Evolutionary conservation across 192 early-diverging fungal genomes (phyloP), one percentile per base, ranked within the genome.

Genomic region (Rhizophagus prolifer): DNA sequence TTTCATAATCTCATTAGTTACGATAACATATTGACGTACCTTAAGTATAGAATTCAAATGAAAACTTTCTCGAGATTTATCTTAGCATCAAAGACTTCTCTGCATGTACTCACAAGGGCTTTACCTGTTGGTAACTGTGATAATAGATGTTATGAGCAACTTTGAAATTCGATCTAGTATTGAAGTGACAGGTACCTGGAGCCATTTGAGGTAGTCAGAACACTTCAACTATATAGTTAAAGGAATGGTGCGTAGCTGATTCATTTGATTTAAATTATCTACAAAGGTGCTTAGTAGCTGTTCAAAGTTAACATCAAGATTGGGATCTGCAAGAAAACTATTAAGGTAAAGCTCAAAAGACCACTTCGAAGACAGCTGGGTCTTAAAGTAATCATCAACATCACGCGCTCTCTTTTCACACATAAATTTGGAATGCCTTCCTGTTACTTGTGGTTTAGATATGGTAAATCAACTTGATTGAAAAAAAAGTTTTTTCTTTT

Each of bases 331-430:
- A 65, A 76, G 21, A 62, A 38, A 38, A 26, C 67, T 12, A 50
- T 76, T 67, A 46, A 76, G 9, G 31, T 76, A 76, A 25, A 26
- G 21, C 74, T 58, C 64, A 68, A 76, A 66, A 12, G 74, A 76
- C 74, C 63, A 76, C 13, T 47, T 76, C 5, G 64, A 76, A 66
- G 74, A 62, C 34, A 34, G 74, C 5, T 30, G 36, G 13, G 10
- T 76, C 46, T 76, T 76, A 62, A 76, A 76, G 34, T 66, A 76
- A 6, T 62, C 23, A 31, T 76, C 62, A 46, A 76, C 65, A 16
- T 36, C 46, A 26, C 47, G 28, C 28, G 34, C 31, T 76, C 21
- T 38, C 58, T 31, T 14, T 67, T 66, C 64, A 76, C 70, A 23
- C 25, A 26, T 66, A 76, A 76, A 76, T 9, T 47, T 70, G 2